phyloP scores from a whole-genome alignment of 192 early-diverging fungal species.

The Neocallimastix lanati region DNA sequence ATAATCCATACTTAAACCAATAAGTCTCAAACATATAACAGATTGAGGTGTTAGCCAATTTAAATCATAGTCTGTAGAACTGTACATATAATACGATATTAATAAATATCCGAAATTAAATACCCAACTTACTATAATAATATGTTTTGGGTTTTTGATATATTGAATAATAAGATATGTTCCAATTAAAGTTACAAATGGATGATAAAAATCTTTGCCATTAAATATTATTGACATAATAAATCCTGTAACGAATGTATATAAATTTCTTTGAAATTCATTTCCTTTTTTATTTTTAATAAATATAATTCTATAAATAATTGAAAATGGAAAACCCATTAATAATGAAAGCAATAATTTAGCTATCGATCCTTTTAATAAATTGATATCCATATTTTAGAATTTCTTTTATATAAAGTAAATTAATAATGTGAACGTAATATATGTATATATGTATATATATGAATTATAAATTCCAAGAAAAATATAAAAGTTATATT shows the following conservation, averaged over 20 bases:
- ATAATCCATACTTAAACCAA: conserved; percentile 40
- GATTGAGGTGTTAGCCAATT: conserved; percentile 45
- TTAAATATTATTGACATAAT: background rate
- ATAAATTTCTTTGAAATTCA: background rate
- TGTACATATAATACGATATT: background rate
- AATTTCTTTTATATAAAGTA: no score
- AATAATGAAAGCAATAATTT: background rate
- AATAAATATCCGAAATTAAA: background rate
- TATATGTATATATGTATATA: no score
- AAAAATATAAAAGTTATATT: no score
- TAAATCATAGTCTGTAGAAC: conserved; percentile 22
- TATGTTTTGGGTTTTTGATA: background rate
- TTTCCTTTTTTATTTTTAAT: background rate
- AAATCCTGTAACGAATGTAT: background rate
- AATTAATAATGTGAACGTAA: no score
- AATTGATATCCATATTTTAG: background rate
- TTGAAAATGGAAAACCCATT: background rate
- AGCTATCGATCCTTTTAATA: background rate
- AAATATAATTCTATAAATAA: background rate
- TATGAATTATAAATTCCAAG: no score
- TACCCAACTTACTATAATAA: background rate
- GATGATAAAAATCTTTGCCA: background rate
- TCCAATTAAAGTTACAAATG: background rate
- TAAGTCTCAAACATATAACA: conserved; percentile 36
- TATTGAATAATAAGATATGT: background rate